These are phyloP conservation scores for Talaromyces ruber DNA, from an alignment of 495 filamentous ascomycete species.

Conservation along the genomic window DNA sequence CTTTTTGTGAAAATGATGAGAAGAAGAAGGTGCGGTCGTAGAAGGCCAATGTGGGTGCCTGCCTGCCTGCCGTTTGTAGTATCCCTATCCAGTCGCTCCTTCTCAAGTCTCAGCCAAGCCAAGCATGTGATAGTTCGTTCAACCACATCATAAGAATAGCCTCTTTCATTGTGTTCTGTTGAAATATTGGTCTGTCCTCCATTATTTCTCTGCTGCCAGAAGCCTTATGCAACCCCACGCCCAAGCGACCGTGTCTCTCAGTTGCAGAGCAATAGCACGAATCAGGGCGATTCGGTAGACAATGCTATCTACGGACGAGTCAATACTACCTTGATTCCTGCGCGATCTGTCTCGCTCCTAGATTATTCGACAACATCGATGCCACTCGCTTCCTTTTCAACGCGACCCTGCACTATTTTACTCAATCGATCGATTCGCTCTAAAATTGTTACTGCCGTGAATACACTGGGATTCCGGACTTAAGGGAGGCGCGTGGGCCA, in stretches of 20 bases:
- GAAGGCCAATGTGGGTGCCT: neutral
- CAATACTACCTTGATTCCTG: neutral
- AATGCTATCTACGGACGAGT: neutral
- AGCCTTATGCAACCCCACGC: neutral
- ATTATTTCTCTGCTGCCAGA: neutral
- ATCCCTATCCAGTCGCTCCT: neutral
- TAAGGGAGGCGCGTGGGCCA: neutral
- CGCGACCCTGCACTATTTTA: neutral
- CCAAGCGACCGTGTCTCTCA: neutral
- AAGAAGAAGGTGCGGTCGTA: neutral
- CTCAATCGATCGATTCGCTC: too few species aligned
- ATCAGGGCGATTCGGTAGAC: neutral
- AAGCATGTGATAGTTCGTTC: neutral
- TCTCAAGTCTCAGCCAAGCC: neutral
- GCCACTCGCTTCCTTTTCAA: neutral
- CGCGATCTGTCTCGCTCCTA: neutral
- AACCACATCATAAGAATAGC: neutral
- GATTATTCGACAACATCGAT: neutral
- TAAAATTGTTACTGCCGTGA: too few species aligned
- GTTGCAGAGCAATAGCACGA: neutral
- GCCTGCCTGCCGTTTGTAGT: neutral
- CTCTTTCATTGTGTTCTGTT: neutral
- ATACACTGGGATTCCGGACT: neutral
- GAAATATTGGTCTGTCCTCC: neutral
- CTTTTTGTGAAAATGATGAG: neutral